Conservation (phyloP, 176 grass and related monocot species). For the Saccharum officinarum region DNA sequence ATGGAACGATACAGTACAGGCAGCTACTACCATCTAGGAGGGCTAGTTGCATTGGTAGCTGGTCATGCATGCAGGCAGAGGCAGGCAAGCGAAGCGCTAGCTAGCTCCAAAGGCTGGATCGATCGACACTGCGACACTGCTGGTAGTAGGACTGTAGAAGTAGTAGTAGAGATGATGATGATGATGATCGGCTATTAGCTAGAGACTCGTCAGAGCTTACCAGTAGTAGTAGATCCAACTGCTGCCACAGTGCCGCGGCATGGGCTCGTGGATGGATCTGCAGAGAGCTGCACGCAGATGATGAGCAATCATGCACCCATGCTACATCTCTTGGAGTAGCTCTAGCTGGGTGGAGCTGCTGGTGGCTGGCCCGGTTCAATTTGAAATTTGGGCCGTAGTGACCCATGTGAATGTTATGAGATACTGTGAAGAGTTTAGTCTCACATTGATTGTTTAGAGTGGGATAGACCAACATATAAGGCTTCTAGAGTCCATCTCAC, state of each 20-base stretch:
- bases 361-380: too few species aligned
- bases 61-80: background rate
- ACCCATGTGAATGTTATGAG: too few species aligned
- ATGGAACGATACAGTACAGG: background rate
- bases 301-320: background rate
- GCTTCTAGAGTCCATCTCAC: too few species aligned
- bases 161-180: background rate
- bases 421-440: too few species aligned
- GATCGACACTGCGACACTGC: background rate
- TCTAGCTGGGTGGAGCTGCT: too few species aligned
- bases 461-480: too few species aligned
- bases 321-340: background rate
- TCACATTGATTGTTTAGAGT: too few species aligned
- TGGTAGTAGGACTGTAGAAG: background rate
- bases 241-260: background rate
- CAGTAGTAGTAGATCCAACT: too few species aligned
- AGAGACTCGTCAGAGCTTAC: too few species aligned
- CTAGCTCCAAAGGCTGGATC: too few species aligned
- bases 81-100: too few species aligned
- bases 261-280: background rate
- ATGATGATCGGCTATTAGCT: background rate
- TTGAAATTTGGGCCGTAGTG: too few species aligned
- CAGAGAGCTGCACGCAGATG: background rate
- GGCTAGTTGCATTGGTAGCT: background rate
- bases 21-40: background rate